Evolutionary conservation across 495 filamentous ascomycete species (phyloP).

Genomic region (Tirmania nivea): DNA sequence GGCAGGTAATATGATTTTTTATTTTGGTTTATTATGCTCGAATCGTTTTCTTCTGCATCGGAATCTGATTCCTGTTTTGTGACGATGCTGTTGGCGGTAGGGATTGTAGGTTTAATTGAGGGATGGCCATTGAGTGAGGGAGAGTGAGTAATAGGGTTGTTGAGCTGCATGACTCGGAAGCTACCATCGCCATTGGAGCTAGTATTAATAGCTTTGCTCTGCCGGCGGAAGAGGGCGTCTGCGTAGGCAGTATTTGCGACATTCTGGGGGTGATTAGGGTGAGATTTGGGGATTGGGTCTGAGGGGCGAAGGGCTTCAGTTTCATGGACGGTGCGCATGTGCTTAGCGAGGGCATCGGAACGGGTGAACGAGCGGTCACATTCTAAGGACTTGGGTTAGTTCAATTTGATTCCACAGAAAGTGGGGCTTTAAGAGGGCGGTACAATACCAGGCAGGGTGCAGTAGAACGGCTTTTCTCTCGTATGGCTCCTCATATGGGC

Average conservation of each 20-base stretch:
- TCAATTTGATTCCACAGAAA: not conserved
- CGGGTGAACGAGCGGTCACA: constrained; percentile 94
- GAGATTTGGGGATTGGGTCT: constrained; percentile 65
- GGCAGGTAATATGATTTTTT: constrained; percentile 27
- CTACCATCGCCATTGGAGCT: constrained; percentile 32
- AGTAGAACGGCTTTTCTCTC: constrained; percentile 95
- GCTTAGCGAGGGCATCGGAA: constrained; percentile 89
- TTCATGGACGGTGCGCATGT: constrained; percentile 97
- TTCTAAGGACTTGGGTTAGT: constrained; percentile 30
- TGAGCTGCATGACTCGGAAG: constrained; percentile 21
- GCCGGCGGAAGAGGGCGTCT: constrained; percentile 28
- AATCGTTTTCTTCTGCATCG: not conserved
- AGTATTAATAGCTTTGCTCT: constrained; percentile 45
- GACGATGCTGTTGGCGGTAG: constrained; percentile 11
- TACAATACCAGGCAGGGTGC: constrained; percentile 61
- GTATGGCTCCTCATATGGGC: constrained; percentile 97
- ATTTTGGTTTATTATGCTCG: not conserved
- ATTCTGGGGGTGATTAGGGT: constrained; percentile 29
- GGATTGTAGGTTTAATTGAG: constrained; percentile 31
- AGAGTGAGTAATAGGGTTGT: constrained; percentile 19
- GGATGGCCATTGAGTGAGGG: constrained; percentile 31
- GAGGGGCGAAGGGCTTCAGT: constrained; percentile 75
- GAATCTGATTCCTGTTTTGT: constrained; percentile 2
- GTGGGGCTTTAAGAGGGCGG: not conserved
- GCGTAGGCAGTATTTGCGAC: constrained; percentile 4